These are phyloP conservation scores for Rhodotorula kratochvilovae DNA, from an alignment of 768 basidiomycete genomes.

Conservation along the genomic window DNA sequence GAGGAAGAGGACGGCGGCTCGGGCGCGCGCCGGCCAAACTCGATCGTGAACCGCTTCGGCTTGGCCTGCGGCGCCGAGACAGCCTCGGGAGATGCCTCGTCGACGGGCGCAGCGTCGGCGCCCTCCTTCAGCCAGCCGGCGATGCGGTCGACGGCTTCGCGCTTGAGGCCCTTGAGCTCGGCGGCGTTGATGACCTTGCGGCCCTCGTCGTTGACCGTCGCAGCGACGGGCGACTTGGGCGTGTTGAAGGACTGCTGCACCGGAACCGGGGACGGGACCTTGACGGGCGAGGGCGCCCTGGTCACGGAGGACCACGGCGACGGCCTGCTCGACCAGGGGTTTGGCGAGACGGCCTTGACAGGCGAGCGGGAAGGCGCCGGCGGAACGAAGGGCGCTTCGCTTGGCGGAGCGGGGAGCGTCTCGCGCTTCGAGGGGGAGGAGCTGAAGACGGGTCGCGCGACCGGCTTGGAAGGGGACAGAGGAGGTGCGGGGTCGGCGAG, in stretches of 20 bases:
- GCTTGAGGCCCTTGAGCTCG: constrained; percentile 26
- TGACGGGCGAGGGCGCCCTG: neutral
- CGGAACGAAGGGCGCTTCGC: neutral
- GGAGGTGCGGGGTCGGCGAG: neutral
- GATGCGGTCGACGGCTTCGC: constrained; percentile 20
- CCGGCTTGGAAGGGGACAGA: neutral
- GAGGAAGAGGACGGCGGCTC: constrained; percentile 10
- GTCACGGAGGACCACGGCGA: neutral
- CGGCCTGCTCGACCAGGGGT: neutral
- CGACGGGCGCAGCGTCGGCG: neutral
- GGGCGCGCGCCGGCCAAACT: constrained; percentile 18
- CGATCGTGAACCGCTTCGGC: neutral
- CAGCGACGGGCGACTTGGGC: neutral
- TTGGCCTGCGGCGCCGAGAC: too few relatives aligned
- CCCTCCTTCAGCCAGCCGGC: constrained; percentile 13
- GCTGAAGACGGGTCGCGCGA: neutral
- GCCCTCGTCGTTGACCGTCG: neutral
- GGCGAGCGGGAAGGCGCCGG: neutral
- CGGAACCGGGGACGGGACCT: neutral
- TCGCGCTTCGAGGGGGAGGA: neutral
- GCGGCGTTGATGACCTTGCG: constrained; percentile 30
- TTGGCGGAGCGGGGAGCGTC: neutral
- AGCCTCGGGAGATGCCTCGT: too few relatives aligned
- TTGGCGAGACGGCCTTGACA: neutral
- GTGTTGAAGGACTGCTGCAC: neutral